Base-by-base conservation (phyloP, 139 green algal genomes). In the Pedinophyceae sp. region DNA sequence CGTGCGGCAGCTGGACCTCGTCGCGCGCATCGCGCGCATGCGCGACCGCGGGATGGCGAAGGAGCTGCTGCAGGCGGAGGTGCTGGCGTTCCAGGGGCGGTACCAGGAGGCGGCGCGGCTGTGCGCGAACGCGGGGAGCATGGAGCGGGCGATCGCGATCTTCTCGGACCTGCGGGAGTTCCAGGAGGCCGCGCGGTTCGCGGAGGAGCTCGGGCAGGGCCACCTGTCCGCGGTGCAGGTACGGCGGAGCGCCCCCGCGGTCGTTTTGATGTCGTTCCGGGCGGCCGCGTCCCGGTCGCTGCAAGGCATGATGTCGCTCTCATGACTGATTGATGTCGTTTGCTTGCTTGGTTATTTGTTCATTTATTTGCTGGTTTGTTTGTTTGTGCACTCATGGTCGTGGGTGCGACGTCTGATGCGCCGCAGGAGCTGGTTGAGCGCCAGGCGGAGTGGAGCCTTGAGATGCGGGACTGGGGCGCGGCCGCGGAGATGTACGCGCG, bases 361-460 rank as follows among this genome's bases (percentile, higher is more conserved):
- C n/a, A n/a, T n/a, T n/a, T n/a, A n/a, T n/a, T n/a, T n/a, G n/a
- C n/a, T n/a, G n/a, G n/a, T n/a, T n/a, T n/a, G n/a, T n/a, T n/a
- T n/a, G n/a, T n/a, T n/a, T n/a, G n/a, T n/a, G n/a, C n/a, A n/a
- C n/a, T n/a, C n/a, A n/a, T n/a, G n/a, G n/a, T n/a, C n/a, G n/a
- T n/a, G n/a, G n/a, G n/a, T n/a, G n/a, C n/a, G n/a, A n/a, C n/a
- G n/a, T n/a, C n/a, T n/a, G n/a, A n/a, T n/a, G n/a, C n/a, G n/a
- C n/a, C n/a, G n/a, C 60, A 77, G 61, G 73, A 83, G 55, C 67
- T 88, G 17, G 79, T 88, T 26, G 66, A 73, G 48, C 60, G 63
- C 34, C 82, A 92, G 68, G 82, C 82, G 4, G 73, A 85, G 65
- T 92, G 82, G 82, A 79, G 59, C 47, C 80, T 88, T 68, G 70